phyloP scores from a whole-genome alignment of 1,284 basidiomycete species.

The Vanrija sp. region DNA sequence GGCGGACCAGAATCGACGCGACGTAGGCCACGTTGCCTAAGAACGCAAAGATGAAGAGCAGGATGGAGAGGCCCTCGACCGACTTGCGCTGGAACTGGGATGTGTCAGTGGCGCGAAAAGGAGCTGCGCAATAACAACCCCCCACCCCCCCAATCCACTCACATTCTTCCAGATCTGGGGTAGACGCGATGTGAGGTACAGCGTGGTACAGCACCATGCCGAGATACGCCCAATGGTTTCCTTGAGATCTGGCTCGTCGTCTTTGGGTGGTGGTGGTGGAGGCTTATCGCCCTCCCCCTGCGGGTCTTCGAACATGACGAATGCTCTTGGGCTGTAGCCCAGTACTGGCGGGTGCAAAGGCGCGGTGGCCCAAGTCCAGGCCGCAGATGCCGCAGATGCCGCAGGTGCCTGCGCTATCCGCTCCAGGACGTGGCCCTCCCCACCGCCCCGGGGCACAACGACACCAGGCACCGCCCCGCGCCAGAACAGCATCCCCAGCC shows the following conservation, averaged over 20 bases:
- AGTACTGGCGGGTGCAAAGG: background rate
- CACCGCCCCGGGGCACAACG: background rate
- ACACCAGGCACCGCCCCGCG: constrained; percentile 11
- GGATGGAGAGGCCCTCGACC: constrained; percentile 89
- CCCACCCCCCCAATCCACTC: constrained; percentile 44
- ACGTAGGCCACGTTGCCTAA: constrained; percentile 88
- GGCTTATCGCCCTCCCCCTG: background rate
- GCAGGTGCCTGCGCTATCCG: background rate
- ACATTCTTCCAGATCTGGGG: constrained; percentile 98
- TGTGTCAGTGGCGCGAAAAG: background rate
- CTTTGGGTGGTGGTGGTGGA: background rate
- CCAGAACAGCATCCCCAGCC: constrained; percentile 33
- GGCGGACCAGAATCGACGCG: constrained; percentile 63
- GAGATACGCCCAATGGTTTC: constrained; percentile 73
- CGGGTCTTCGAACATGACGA: background rate
- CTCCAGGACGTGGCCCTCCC: background rate
- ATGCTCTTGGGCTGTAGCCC: background rate
- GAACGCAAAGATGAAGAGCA: constrained; percentile 86
- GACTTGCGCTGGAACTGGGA: constrained; percentile 79
- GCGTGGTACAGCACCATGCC: constrained; percentile 84
- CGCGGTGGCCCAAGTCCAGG: background rate
- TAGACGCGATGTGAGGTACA: constrained; percentile 84
- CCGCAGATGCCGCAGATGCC: background rate
- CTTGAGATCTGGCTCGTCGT: constrained; percentile 1
- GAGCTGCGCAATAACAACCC: too few species aligned